Evolutionary conservation across 2,329 filamentous ascomycete genomes (phyloP).

Genomic region (Fusarium neocosmosporiellum): DNA sequence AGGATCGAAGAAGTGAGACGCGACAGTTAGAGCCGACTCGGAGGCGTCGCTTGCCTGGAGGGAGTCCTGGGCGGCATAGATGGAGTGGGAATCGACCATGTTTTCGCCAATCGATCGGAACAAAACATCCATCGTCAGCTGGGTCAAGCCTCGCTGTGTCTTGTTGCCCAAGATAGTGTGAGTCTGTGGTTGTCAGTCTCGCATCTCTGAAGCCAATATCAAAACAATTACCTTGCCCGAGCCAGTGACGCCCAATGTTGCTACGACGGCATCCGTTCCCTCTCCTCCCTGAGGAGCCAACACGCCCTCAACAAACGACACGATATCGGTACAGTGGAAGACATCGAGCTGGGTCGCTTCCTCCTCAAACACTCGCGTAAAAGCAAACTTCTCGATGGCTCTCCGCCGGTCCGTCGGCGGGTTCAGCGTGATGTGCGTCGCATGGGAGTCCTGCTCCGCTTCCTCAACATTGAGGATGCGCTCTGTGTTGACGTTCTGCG

Average conservation of each 20-base stretch:
- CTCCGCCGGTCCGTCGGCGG: constrained; percentile 88
- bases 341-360: constrained; percentile 85
- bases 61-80: constrained; percentile 75
- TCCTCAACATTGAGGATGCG: constrained; percentile 84
- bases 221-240: constrained; percentile 82
- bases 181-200: constrained; percentile 66
- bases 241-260: constrained; percentile 92
- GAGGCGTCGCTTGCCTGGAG: constrained; percentile 82
- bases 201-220: constrained; percentile 2
- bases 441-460: constrained; percentile 54
- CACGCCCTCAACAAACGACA: constrained; percentile 83
- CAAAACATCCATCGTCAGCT: constrained; percentile 89
- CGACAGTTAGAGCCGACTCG: constrained; percentile 81
- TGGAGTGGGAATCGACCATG: constrained; percentile 71
- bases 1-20: constrained; percentile 80
- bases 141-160: constrained; percentile 87
- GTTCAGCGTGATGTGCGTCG: constrained; percentile 80
- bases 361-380: constrained; percentile 94
- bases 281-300: constrained; percentile 78
- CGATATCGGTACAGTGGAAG: constrained; percentile 82
- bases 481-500: constrained; percentile 59
- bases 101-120: constrained; percentile 83
- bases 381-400: constrained; percentile 92
- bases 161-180: constrained; percentile 95
- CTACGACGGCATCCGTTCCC: constrained; percentile 88